phyloP scores from a whole-genome alignment of 768 basidiomycete species.

The Termitomyces sp. region DNA sequence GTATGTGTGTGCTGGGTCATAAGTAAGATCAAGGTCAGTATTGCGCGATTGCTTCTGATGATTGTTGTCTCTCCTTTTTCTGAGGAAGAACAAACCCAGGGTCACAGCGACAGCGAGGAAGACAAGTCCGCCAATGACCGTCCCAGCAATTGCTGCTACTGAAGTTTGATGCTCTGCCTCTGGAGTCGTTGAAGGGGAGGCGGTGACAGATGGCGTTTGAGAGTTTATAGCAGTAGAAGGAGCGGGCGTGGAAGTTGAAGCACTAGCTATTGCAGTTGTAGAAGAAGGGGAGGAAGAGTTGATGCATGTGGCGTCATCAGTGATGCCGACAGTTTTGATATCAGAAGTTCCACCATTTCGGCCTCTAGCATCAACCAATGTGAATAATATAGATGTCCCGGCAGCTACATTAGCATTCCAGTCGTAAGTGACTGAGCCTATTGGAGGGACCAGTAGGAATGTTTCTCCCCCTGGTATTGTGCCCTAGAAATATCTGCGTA shows the following conservation, averaged over 20 bases:
- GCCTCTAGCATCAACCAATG: constrained; percentile 46
- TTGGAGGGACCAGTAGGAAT: constrained; percentile 38
- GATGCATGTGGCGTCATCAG: constrained; percentile 48
- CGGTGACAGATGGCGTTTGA: constrained; percentile 16
- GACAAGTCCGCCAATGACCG: constrained; percentile 47
- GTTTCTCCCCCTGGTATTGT: constrained; percentile 59
- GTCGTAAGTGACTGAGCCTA: constrained; percentile 32
- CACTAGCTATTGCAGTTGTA: constrained; percentile 23
- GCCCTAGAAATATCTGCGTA: constrained; percentile 30
- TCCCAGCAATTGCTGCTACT: constrained; percentile 44
- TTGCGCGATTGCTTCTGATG: constrained; percentile 22
- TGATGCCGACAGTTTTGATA: constrained; percentile 38
- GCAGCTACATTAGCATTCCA: constrained; percentile 57
- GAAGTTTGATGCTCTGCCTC: constrained; percentile 20
- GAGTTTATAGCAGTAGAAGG: constrained; percentile 9
- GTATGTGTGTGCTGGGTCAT: constrained; percentile 21
- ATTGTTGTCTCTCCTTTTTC: constrained; percentile 25
- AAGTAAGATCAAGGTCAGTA: constrained; percentile 35
- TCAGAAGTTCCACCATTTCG: constrained; percentile 59
- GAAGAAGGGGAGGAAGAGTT: constrained; percentile 48
- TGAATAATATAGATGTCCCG: constrained; percentile 55
- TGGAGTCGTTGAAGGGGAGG: constrained; percentile 20
- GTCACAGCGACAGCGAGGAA: constrained; percentile 49
- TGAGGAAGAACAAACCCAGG: constrained; percentile 48
- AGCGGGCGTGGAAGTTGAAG: constrained; percentile 7